These are phyloP conservation scores for Dendrobium chrysotoxum DNA, from an alignment of 106 monocot genomes.

Conservation along the genomic window DNA sequence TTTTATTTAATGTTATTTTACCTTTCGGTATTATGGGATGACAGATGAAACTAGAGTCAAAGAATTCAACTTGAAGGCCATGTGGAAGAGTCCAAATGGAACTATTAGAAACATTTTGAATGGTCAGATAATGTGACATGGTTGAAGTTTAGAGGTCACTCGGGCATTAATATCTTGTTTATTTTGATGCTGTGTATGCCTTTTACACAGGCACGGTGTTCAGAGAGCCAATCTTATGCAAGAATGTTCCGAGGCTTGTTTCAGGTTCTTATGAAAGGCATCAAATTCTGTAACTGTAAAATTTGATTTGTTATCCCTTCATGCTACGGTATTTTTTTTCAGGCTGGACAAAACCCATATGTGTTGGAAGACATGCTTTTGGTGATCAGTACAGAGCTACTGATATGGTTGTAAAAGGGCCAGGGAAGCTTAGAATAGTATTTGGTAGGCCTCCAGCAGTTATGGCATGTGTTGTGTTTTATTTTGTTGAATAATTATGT, in stretches of 20 bases:
- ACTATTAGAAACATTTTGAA: constrained; percentile 83
- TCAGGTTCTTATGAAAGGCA: constrained; percentile 46
- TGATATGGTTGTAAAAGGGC: constrained; percentile 83
- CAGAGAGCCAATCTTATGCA: constrained; percentile 96
- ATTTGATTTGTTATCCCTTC: not conserved
- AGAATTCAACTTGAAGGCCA: constrained; percentile 50
- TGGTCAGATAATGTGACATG: constrained; percentile 35
- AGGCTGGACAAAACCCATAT: constrained; percentile 98
- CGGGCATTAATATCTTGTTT: not conserved
- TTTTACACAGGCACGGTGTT: constrained; percentile 77
- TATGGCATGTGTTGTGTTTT: not conserved
- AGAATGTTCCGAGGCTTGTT: constrained; percentile 82
- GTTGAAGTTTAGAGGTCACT: constrained; percentile 1
- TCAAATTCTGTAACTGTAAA: not conserved
- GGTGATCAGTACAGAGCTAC: constrained; percentile 97
- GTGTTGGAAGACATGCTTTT: constrained; percentile 98
- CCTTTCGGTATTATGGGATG: constrained; percentile 8
- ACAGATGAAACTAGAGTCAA: constrained; percentile 54
- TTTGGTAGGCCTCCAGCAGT: constrained; percentile 43
- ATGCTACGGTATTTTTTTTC: constrained; percentile 4
- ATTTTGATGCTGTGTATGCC: not conserved
- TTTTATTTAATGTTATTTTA: constrained; percentile 6
- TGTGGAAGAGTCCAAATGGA: constrained; percentile 75
- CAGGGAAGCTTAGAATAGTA: constrained; percentile 89
- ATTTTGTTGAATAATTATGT: not conserved